Conservation (phyloP, 768 basidiomycete species). For the Dioszegia crocea region DNA sequence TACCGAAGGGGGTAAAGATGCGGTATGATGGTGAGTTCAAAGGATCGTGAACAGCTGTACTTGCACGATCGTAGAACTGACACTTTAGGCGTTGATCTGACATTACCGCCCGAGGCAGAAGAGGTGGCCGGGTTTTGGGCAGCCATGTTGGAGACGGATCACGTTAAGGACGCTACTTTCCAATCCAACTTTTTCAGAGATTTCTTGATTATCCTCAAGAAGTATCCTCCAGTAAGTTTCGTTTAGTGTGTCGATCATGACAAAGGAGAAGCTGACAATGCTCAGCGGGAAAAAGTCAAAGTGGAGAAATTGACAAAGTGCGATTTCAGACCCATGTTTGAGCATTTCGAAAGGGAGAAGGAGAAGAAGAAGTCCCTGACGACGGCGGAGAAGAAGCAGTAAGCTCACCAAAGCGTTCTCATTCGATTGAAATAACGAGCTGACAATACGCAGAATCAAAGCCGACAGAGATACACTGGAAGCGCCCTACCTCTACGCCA, state of each 20-base stretch:
- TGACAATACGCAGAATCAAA: conserved; percentile 56
- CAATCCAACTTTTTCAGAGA: conserved; percentile 95
- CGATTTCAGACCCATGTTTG: conserved; percentile 92
- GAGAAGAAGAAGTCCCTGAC: conserved; percentile 86
- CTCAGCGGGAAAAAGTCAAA: conserved; percentile 63
- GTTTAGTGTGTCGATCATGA: not conserved
- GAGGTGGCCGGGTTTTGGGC: conserved; percentile 97
- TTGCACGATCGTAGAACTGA: not conserved
- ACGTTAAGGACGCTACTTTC: conserved; percentile 80
- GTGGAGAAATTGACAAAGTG: conserved; percentile 74
- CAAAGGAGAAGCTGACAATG: not conserved
- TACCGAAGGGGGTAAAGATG: conserved; percentile 83
- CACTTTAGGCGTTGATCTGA: conserved; percentile 64
- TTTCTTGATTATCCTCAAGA: conserved; percentile 70
- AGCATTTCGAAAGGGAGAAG: conserved; percentile 86
- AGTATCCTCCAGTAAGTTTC: conserved; percentile 72
- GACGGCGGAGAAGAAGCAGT: conserved; percentile 79
- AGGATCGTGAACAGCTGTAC: too few species aligned
- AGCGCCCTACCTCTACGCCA: conserved; percentile 74
- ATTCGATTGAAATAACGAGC: not conserved
- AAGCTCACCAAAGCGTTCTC: conserved; percentile 5
- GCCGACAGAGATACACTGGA: conserved; percentile 78
- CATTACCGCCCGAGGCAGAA: conserved; percentile 79
- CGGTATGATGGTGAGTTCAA: conserved; percentile 74
- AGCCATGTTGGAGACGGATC: conserved; percentile 85